These are phyloP conservation scores for Ceriops zippeliana DNA, from an alignment of 345 rosid species.

Conservation along the genomic window DNA sequence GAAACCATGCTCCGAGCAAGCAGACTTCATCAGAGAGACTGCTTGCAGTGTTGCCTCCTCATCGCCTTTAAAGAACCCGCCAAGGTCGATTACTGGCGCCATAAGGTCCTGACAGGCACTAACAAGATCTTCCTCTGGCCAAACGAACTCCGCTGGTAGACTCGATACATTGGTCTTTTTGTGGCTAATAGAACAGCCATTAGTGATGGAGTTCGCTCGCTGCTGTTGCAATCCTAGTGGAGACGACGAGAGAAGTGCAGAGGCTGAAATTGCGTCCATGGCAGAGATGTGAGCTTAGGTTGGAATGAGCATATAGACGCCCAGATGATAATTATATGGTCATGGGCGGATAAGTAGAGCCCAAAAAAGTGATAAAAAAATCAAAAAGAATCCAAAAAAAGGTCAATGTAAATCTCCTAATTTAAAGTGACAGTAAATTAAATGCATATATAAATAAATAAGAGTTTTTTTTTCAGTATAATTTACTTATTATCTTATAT, in stretches of 20 bases:
- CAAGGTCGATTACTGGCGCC: slow-evolving; percentile 48
- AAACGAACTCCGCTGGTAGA: slow-evolving; percentile 36
- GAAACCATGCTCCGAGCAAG: slow-evolving; percentile 57
- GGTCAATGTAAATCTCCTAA: too few species aligned
- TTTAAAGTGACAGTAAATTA: too few species aligned
- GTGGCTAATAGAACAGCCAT: slow-evolving; percentile 25
- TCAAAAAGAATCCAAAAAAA: too few species aligned
- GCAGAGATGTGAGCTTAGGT: not conserved
- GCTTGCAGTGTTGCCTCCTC: slow-evolving; percentile 28
- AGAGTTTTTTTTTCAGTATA: too few species aligned
- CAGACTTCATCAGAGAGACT: slow-evolving; percentile 30
- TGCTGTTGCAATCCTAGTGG: slow-evolving; percentile 8
- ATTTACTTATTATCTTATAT: too few species aligned
- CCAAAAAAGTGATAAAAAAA: too few species aligned
- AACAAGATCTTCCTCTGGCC: slow-evolving; percentile 39
- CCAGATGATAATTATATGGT: too few species aligned
- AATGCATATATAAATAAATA: too few species aligned
- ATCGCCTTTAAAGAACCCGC: slow-evolving; percentile 41
- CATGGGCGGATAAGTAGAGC: too few species aligned
- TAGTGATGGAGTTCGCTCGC: not conserved
- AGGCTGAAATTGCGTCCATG: slow-evolving; percentile 15
- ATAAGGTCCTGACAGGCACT: slow-evolving; percentile 33
- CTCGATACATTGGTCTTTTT: slow-evolving; percentile 6
- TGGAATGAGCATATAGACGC: too few species aligned
- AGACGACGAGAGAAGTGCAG: slow-evolving; percentile 15